A percentile compares a stretch with the other conserved stretches of the same genome.
Conservation (phyloP, 148 eudicot species). For the Dianthus caryophyllus region DNA sequence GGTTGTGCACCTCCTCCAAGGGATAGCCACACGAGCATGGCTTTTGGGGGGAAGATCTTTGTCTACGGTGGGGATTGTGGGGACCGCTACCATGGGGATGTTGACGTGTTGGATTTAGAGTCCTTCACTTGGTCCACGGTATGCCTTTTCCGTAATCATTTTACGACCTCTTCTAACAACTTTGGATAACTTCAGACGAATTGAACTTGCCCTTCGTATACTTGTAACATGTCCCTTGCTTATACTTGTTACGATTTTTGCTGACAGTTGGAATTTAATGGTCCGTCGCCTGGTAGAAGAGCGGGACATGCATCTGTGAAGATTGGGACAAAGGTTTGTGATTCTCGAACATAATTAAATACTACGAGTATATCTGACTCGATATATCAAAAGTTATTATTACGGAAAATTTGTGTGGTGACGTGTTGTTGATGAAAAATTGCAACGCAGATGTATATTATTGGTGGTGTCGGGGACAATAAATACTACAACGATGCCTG, state of each 20-base stretch:
- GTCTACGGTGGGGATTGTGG: slow-evolving; percentile 93
- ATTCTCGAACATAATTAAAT: neutral
- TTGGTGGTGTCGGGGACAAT: slow-evolving; percentile 92
- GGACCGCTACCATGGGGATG: slow-evolving; percentile 70
- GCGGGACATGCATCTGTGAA: slow-evolving; percentile 84
- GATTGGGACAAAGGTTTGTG: slow-evolving; percentile 57
- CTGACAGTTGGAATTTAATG: slow-evolving; percentile 45
- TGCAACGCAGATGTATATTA: slow-evolving; percentile 51
- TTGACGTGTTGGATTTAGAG: slow-evolving; percentile 57
- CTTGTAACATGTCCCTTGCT: neutral
- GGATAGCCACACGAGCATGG: slow-evolving; percentile 73
- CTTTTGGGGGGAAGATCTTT: slow-evolving; percentile 48
- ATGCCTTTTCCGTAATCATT: slow-evolving; percentile 14
- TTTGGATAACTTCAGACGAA: too few species aligned
- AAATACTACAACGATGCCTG: slow-evolving; percentile 75
- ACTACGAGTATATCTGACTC: neutral
- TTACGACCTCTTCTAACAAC: too few species aligned
- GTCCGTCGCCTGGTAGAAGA: slow-evolving; percentile 72
- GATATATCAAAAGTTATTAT: neutral
- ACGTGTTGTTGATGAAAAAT: neutral
- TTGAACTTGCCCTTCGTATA: too few species aligned
- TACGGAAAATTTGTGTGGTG: neutral
- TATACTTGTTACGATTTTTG: slow-evolving; percentile 8
- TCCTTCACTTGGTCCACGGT: slow-evolving; percentile 73
- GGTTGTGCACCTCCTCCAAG: slow-evolving; percentile 57